Percentiles rank a stretch among this genome's conserved stretches.
Evolutionary conservation across 2,329 filamentous ascomycete species (phyloP).

Genomic region (Nemania abortiva): DNA sequence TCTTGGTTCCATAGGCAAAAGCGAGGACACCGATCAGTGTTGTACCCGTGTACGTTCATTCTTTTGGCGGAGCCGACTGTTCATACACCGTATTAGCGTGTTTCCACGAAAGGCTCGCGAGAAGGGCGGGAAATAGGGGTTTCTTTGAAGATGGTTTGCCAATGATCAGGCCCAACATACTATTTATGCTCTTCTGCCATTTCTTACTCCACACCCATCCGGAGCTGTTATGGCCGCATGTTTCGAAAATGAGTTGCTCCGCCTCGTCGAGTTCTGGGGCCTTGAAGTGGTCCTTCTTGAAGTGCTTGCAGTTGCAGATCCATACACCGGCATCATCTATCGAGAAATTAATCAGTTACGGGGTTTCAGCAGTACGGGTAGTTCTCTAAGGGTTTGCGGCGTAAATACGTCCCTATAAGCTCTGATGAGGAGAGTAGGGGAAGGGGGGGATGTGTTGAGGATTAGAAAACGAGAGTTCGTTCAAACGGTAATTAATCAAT

Average conservation of each 20-base stretch:
- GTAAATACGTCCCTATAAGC: too few relatives aligned
- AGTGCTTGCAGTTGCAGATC: slow-evolving; percentile 37
- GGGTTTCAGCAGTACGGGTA: too few relatives aligned
- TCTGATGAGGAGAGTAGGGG: too few relatives aligned
- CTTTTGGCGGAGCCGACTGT: background rate
- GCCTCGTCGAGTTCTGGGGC: slow-evolving; percentile 24
- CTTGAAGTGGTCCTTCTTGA: background rate
- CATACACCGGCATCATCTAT: slow-evolving; percentile 18
- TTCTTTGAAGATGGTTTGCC: background rate
- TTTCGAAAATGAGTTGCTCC: background rate
- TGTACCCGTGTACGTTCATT: background rate
- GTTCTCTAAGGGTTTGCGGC: too few relatives aligned
- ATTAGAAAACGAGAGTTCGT: background rate
- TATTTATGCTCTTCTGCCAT: slow-evolving; percentile 28
- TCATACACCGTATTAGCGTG: background rate
- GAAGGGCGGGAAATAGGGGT: background rate
- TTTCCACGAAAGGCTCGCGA: background rate
- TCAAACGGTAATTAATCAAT: too few relatives aligned
- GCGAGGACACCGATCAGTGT: background rate
- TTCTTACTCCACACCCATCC: slow-evolving; percentile 31
- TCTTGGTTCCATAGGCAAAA: background rate
- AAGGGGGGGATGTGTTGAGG: background rate
- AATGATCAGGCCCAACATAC: slow-evolving; percentile 13
- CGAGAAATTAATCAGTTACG: background rate
- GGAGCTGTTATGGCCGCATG: background rate